Percentiles rank a stretch among this genome's conserved stretches.
phyloP scores from a whole-genome alignment of 805 yeast species.

The Schwanniomyces occidentalis region DNA sequence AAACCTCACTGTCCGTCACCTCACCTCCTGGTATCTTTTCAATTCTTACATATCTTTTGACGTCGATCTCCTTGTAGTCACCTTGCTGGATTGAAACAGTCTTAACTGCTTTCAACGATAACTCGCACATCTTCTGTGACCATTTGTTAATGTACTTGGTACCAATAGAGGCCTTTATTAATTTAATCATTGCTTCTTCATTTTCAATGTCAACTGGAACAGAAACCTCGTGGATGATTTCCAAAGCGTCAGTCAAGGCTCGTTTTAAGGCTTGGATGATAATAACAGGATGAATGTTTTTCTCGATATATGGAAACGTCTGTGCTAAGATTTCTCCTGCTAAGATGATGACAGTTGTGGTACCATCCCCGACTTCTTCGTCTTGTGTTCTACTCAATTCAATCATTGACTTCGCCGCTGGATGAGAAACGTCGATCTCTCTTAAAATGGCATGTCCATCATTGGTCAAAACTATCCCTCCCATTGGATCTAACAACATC shows the following conservation, averaged over 20 bases:
- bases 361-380: constrained; percentile 98
- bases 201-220: constrained; percentile 80
- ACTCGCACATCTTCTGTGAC: constrained; percentile 86
- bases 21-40: constrained; percentile 99
- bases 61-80: constrained; percentile 80
- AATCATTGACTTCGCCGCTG: constrained; percentile 98
- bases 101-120: constrained; percentile 85
- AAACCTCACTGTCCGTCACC: constrained; percentile 80
- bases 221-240: constrained; percentile 80
- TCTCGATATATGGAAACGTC: constrained; percentile 90
- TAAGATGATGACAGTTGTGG: constrained; percentile 93
- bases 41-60: constrained; percentile 87
- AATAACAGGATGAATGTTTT: constrained; percentile 94
- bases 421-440: constrained; percentile 96
- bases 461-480: constrained; percentile 93
- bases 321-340: constrained; percentile 98
- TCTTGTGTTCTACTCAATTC: constrained; percentile 96
- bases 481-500: constrained; percentile 96
- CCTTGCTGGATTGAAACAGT: constrained; percentile 67
- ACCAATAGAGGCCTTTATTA: constrained; percentile 90
- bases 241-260: constrained; percentile 88
- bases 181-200: constrained; percentile 81
- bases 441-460: constrained; percentile 98
- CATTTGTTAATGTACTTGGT: constrained; percentile 91
- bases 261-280: constrained; percentile 91